phyloP scores from a whole-genome alignment of 2,329 filamentous ascomycete species.

The Apiospora hydei region DNA sequence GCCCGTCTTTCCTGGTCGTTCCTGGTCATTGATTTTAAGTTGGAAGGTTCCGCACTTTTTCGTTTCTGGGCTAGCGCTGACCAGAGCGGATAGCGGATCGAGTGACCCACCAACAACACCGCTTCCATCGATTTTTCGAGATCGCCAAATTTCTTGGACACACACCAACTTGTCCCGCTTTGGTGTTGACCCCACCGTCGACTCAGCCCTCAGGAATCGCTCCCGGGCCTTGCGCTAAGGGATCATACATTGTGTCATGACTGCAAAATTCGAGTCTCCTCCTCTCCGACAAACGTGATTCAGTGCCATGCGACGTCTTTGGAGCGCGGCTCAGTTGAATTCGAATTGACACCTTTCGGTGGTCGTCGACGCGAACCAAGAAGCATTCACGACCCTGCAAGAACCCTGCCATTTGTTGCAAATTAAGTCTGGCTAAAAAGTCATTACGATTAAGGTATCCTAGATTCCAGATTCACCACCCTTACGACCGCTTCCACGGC shows the following conservation, averaged over 20 bases:
- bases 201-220: not conserved
- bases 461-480: not conserved
- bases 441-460: conserved; percentile 8
- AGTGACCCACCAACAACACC: not conserved
- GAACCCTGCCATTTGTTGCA: not conserved
- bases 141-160: not conserved
- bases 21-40: conserved; percentile 10
- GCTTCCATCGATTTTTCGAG: not conserved
- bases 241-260: no score
- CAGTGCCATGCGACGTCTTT: not conserved
- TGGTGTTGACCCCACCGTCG: not conserved
- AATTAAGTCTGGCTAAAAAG: not conserved
- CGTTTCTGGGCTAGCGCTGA: conserved; percentile 4
- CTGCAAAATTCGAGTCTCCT: no score
- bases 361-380: not conserved
- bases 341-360: no score
- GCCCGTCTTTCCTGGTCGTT: not conserved
- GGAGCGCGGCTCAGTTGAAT: no score
- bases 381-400: not conserved
- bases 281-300: no score
- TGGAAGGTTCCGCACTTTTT: conserved; percentile 2
- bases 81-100: not conserved
- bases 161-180: not conserved
- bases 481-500: not conserved
- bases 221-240: not conserved